These are phyloP conservation scores for Meripilus lineatus DNA, from an alignment of 1,284 basidiomycete genomes.

Conservation along the genomic window DNA sequence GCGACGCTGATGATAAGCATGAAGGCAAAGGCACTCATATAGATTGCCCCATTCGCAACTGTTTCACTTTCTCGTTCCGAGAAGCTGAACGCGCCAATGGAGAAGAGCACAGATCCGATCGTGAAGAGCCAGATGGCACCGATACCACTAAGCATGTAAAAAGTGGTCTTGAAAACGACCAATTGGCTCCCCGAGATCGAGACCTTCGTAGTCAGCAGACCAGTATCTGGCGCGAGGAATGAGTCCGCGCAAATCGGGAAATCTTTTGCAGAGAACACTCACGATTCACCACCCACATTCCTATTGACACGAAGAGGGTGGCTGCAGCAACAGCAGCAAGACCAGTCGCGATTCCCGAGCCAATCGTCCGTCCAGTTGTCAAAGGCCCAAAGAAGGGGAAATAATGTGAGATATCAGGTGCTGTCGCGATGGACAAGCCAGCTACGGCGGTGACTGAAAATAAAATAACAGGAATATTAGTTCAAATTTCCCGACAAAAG, in stretches of 20 bases:
- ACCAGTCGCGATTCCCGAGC: slow-evolving; percentile 59
- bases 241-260: background rate
- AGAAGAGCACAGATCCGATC: slow-evolving; percentile 64
- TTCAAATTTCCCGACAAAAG: slow-evolving; percentile 3
- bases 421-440: slow-evolving; percentile 59
- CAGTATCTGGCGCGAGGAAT: slow-evolving; percentile 38
- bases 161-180: slow-evolving; percentile 64
- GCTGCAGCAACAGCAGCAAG: slow-evolving; percentile 63
- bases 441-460: slow-evolving; percentile 60
- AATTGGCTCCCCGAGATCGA: slow-evolving; percentile 59
- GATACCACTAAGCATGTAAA: slow-evolving; percentile 53
- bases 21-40: slow-evolving; percentile 61
- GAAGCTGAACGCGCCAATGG: slow-evolving; percentile 50
- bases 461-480: slow-evolving; percentile 1
- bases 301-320: slow-evolving; percentile 50
- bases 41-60: slow-evolving; percentile 67
- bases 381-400: slow-evolving; percentile 59
- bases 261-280: slow-evolving; percentile 23
- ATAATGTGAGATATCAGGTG: slow-evolving; percentile 69
- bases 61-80: slow-evolving; percentile 36
- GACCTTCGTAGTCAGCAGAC: slow-evolving; percentile 47
- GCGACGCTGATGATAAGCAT: slow-evolving; percentile 64
- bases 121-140: slow-evolving; percentile 58
- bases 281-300: slow-evolving; percentile 54
- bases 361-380: slow-evolving; percentile 42